phyloP scores from a whole-genome alignment of 257 asterid genomes.

The Ilex asprella region DNA sequence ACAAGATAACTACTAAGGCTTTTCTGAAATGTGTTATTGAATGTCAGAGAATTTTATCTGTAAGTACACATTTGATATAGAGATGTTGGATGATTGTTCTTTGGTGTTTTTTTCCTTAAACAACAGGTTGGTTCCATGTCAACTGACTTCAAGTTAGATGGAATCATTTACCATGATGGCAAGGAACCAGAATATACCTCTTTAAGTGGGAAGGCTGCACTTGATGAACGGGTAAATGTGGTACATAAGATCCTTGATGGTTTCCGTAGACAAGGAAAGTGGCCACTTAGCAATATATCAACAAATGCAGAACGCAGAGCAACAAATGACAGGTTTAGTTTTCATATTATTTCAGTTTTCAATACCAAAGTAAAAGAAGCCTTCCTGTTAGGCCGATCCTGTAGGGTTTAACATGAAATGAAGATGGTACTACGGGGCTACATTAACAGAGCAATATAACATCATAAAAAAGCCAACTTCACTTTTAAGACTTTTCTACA shows the following conservation, averaged over 20 bases:
- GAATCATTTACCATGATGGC: slow-evolving; percentile 11
- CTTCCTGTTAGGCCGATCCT: not conserved
- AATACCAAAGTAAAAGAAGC: not conserved
- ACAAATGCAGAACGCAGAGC: slow-evolving; percentile 19
- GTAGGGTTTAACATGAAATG: not conserved
- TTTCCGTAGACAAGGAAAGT: slow-evolving; percentile 20
- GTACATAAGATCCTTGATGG: slow-evolving; percentile 18
- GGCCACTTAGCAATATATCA: slow-evolving; percentile 16
- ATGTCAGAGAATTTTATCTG: not conserved
- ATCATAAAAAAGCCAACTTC: too few species aligned
- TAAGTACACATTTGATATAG: not conserved
- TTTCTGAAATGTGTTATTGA: not conserved
- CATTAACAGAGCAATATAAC: not conserved
- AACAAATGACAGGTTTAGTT: slow-evolving; percentile 28
- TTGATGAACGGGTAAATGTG: slow-evolving; percentile 17
- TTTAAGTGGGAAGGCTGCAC: slow-evolving; percentile 13
- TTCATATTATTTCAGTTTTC: not conserved
- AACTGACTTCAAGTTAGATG: slow-evolving; percentile 23
- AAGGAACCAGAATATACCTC: slow-evolving; percentile 12
- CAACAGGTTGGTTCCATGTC: slow-evolving; percentile 24
- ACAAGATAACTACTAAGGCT: not conserved
- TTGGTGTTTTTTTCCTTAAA: not conserved
- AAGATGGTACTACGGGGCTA: not conserved
- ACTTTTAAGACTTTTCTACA: too few species aligned
- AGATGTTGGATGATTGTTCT: too few species aligned